Base-by-base conservation (phyloP, 2,329 filamentous ascomycete species). In the Orbilia javanica region DNA sequence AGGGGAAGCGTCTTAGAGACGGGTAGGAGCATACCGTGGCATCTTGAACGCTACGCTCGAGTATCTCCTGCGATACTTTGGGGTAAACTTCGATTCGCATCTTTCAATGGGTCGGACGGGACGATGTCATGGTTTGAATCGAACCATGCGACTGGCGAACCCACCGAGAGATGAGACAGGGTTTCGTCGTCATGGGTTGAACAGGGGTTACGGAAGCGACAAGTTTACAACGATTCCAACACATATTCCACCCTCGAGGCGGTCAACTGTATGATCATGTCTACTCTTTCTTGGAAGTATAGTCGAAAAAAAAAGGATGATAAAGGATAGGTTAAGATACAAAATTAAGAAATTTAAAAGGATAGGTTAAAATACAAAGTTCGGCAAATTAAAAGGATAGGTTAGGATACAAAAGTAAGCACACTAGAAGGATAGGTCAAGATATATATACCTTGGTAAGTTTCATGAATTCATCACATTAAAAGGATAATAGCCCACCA, bases 31-130 rank as follows among this genome's bases (percentile, higher is more conserved):
- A 7, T 69, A 76, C 72, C 34, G 72, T 57, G 31, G 72, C 72
- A 48, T 76, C 55, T n/a, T 67, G 72, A 46, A 76, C 65, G 44
- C 70, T 65, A 31, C 57, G 72, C 55, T 76, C 65, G 55, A 76
- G 65, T 42, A 76, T 65, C 18, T 76, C 72, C 11, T 64, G 64
- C 34, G 55, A 44, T n/a, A 76, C 72, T 29, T 76, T 68, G 10
- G 72, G 72, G 20, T 76, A 69, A 6, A 76, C 57, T 46, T 76
- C 72, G 48, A 76, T 76, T 27, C 72, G 55, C 72, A 76, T 76
- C 29, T 6, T 44, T 76, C 13, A 39, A 52, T 10, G 20, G 48
- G 4, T 42, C n/a, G 15, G 36, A 44, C 3, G 11, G 52, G 42
- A 34, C 22, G 64, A 31, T 36, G 22, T 48, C 44, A 75, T 42